Conservation (phyloP, 2,329 filamentous ascomycete species). For the Colletotrichum coccodes region DNA sequence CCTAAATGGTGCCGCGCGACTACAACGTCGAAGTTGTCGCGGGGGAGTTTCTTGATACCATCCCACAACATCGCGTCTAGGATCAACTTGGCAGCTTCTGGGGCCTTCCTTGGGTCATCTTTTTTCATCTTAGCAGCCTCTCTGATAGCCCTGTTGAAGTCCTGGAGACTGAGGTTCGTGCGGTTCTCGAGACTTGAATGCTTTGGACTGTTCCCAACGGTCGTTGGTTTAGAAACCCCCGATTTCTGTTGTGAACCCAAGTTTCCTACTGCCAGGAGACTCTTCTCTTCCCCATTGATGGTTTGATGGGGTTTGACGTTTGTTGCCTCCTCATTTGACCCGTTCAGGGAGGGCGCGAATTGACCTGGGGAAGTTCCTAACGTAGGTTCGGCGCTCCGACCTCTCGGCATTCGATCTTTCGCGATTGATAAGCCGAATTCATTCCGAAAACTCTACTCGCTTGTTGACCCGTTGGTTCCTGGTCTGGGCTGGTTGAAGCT, state of each 20-base stretch:
- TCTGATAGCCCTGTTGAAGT: neutral
- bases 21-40: neutral
- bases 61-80: slow-evolving; percentile 2
- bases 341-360: neutral
- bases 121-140: neutral
- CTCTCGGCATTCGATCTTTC: neutral
- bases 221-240: neutral
- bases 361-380: neutral
- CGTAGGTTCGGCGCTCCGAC: neutral
- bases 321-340: neutral
- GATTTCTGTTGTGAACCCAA: neutral
- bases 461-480: neutral
- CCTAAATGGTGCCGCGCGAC: neutral
- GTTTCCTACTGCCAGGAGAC: neutral
- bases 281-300: neutral
- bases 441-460: neutral
- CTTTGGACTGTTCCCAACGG: neutral
- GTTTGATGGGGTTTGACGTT: neutral
- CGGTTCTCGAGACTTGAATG: neutral
- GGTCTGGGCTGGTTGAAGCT: neutral
- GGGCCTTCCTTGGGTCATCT: neutral
- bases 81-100: neutral
- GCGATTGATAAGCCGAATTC: neutral
- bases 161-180: neutral
- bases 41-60: neutral